phyloP scores from a whole-genome alignment of 2,329 filamentous ascomycete species.

The Stromatinia cepivora region DNA sequence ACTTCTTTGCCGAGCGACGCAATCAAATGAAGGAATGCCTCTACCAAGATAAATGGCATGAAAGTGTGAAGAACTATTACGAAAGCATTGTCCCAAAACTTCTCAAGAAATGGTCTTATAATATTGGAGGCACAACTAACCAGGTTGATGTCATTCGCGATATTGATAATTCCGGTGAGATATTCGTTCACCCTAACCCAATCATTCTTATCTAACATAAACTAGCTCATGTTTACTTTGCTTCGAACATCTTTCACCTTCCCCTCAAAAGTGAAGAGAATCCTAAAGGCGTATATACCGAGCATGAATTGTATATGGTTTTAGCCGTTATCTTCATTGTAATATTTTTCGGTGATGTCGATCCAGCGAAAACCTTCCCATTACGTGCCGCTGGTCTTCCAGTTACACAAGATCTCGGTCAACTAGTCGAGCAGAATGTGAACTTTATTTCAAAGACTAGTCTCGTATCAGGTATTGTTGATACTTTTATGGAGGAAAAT shows the following conservation, averaged over 20 bases:
- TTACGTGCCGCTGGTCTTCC: slow-evolving; percentile 61
- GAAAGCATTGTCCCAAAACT: slow-evolving; percentile 51
- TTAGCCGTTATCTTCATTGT: slow-evolving; percentile 56
- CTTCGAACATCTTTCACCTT: slow-evolving; percentile 52
- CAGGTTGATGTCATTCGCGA: slow-evolving; percentile 60
- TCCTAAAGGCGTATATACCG: slow-evolving; percentile 52
- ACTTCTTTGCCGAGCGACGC: slow-evolving; percentile 51
- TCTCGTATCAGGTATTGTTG: slow-evolving; percentile 22
- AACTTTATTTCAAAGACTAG: slow-evolving; percentile 45
- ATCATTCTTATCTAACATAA: slow-evolving; percentile 51
- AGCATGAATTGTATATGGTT: slow-evolving; percentile 45
- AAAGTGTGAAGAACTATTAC: slow-evolving; percentile 66
- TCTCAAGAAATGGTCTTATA: slow-evolving; percentile 48
- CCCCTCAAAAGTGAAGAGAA: slow-evolving; percentile 53
- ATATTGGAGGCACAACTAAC: slow-evolving; percentile 42
- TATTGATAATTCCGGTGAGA: slow-evolving; percentile 53
- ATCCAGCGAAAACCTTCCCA: slow-evolving; percentile 62
- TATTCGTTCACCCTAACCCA: slow-evolving; percentile 36
- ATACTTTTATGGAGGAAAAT: slow-evolving; percentile 48
- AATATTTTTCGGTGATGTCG: slow-evolving; percentile 64
- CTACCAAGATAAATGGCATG: slow-evolving; percentile 60
- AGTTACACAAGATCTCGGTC: slow-evolving; percentile 60
- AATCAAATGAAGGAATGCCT: slow-evolving; percentile 57
- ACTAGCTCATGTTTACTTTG: slow-evolving; percentile 44
- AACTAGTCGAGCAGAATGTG: slow-evolving; percentile 63